These are phyloP conservation scores for Onygena corvina DNA, from an alignment of 2,329 filamentous ascomycete species.

Conservation along the genomic window DNA sequence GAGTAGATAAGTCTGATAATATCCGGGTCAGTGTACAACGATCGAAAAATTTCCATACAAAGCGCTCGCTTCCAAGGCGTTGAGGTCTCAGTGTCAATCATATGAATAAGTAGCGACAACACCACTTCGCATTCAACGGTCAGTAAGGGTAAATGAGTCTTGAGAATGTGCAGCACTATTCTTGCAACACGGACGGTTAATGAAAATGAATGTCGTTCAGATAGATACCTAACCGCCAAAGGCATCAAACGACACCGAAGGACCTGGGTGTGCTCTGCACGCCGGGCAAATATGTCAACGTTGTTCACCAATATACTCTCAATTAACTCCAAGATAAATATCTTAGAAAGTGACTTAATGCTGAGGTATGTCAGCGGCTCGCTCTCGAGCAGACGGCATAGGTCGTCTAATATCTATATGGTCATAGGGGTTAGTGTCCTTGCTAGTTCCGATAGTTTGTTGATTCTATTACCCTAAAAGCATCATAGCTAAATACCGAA, in stretches of 20 bases:
- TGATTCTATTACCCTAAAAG: slow-evolving; percentile 50
- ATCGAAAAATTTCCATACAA: slow-evolving; percentile 82
- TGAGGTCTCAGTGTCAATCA: slow-evolving; percentile 72
- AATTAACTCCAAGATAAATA: slow-evolving; percentile 81
- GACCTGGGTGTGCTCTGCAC: slow-evolving; percentile 69
- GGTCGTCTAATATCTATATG: slow-evolving; percentile 65
- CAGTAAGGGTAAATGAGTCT: slow-evolving; percentile 63
- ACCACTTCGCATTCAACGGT: slow-evolving; percentile 71
- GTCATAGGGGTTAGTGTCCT: slow-evolving; percentile 10
- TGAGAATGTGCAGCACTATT: slow-evolving; percentile 69
- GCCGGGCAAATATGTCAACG: slow-evolving; percentile 61
- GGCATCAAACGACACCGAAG: slow-evolving; percentile 70
- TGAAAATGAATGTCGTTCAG: slow-evolving; percentile 66
- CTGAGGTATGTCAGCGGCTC: slow-evolving; percentile 71
- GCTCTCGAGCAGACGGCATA: slow-evolving; percentile 77
- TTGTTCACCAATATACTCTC: slow-evolving; percentile 83
- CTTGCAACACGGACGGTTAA: slow-evolving; percentile 70
- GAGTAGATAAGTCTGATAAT: slow-evolving; percentile 69
- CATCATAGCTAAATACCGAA: slow-evolving; percentile 68
- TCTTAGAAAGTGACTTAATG: slow-evolving; percentile 64
- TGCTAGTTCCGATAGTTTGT: background rate
- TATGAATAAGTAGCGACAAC: slow-evolving; percentile 66
- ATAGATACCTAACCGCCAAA: slow-evolving; percentile 63
- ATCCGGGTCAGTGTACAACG: slow-evolving; percentile 68
- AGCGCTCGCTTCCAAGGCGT: slow-evolving; percentile 75